phyloP scores from a whole-genome alignment of 2,329 filamentous ascomycete species.

The Plectosphaerella cucumerina region DNA sequence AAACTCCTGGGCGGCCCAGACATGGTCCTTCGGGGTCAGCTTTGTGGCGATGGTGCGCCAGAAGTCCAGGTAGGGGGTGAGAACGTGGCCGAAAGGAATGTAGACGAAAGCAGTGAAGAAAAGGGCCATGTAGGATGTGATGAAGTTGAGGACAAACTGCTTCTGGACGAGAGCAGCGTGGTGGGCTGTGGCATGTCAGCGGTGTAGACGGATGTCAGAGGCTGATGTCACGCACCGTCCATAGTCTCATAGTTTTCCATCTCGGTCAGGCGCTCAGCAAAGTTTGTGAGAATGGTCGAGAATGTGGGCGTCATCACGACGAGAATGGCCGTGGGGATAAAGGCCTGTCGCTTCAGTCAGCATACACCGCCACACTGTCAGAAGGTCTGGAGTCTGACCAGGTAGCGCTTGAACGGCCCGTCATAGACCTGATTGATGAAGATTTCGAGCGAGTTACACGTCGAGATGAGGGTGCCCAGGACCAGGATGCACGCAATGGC shows the following conservation, averaged over 20 bases:
- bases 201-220: not conserved
- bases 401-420: slow-evolving; percentile 78
- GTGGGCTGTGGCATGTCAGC: slow-evolving; percentile 50
- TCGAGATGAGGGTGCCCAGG: slow-evolving; percentile 77
- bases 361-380: not conserved
- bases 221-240: slow-evolving; percentile 44
- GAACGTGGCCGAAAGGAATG: slow-evolving; percentile 79
- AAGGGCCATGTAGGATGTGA: slow-evolving; percentile 91
- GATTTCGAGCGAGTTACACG: slow-evolving; percentile 88
- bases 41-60: slow-evolving; percentile 71
- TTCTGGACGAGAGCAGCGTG: slow-evolving; percentile 84
- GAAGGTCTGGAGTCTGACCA: slow-evolving; percentile 50
- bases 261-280: slow-evolving; percentile 74
- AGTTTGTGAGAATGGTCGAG: slow-evolving; percentile 66
- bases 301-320: slow-evolving; percentile 77
- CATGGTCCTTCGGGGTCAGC: slow-evolving; percentile 71
- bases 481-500: slow-evolving; percentile 67
- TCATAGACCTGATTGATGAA: slow-evolving; percentile 94
- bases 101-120: slow-evolving; percentile 92
- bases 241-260: slow-evolving; percentile 91
- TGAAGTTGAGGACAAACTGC: slow-evolving; percentile 93
- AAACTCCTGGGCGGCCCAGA: slow-evolving; percentile 63
- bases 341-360: slow-evolving; percentile 50
- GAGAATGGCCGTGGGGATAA: slow-evolving; percentile 85
- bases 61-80: slow-evolving; percentile 82